Evolutionary conservation across 1,139 yeast species (phyloP).

Genomic region (Pichia terricola): DNA sequence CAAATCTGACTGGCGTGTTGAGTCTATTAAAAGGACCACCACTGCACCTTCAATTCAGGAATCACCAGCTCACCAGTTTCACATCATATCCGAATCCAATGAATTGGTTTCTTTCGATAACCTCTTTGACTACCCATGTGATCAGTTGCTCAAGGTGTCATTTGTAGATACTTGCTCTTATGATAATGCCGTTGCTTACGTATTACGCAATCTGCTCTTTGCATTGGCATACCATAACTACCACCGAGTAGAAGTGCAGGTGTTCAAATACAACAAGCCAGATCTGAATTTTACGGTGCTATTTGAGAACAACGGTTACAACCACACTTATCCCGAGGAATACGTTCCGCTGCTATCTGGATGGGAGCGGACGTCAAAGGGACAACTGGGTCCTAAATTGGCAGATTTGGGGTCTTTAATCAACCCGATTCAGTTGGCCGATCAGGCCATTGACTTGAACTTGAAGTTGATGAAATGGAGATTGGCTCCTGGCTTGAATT

Average conservation of each 20-base stretch:
- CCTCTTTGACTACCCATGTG: conserved; percentile 3
- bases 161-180: conserved; percentile 54
- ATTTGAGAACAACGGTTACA: conserved; percentile 7
- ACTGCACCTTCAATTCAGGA: conserved; percentile 8
- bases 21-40: background rate
- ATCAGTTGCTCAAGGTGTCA: conserved; percentile 28
- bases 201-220: conserved; percentile 56
- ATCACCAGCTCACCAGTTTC: conserved; percentile 13
- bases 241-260: conserved; percentile 31
- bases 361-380: conserved; percentile 78
- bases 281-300: conserved; percentile 20
- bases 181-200: conserved; percentile 44
- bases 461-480: conserved; percentile 95
- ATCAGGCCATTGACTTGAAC: conserved; percentile 86
- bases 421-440: conserved; percentile 72
- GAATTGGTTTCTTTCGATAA: conserved; percentile 12
- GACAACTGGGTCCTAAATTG: conserved; percentile 68
- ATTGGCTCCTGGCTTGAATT: conserved; percentile 69
- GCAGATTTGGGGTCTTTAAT: conserved; percentile 76
- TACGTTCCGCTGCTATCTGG: conserved; percentile 44
- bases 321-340: background rate
- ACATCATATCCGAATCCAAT: conserved; percentile 16
- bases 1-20: conserved; percentile 33
- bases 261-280: conserved; percentile 23
- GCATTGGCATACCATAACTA: conserved; percentile 38